phyloP scores from a whole-genome alignment of 176 grass and related monocot genomes.

The Cocos nucifera region DNA sequence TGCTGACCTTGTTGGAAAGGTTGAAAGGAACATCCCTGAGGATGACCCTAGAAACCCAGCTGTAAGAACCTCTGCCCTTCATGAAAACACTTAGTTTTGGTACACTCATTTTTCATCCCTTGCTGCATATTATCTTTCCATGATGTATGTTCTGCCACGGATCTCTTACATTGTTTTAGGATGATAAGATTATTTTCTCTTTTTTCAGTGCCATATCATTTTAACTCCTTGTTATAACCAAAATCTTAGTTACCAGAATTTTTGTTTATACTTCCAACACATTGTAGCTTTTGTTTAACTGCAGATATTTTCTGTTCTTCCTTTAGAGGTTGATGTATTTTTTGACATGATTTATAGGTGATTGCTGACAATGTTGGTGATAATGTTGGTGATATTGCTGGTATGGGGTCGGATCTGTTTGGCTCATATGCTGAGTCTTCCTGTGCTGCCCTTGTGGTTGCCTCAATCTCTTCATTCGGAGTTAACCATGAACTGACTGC shows the following conservation, averaged over 20 bases:
- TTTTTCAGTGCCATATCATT: no score
- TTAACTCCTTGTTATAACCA: no score
- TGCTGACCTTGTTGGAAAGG: slow-evolving; percentile 86
- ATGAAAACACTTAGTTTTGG: no score
- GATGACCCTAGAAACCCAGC: slow-evolving; percentile 95
- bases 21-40: slow-evolving; percentile 89
- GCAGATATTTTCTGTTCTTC: no score
- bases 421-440: slow-evolving; percentile 92
- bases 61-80: slow-evolving; percentile 35
- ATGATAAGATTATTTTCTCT: no score
- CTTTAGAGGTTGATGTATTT: no score
- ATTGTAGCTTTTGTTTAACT: not conserved
- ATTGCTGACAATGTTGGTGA: slow-evolving; percentile 98
- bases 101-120: no score
- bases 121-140: no score
- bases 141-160: no score
- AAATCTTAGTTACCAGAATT: no score
- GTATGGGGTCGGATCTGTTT: slow-evolving; percentile 95
- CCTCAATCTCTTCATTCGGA: slow-evolving; percentile 93
- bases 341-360: slow-evolving; percentile 34
- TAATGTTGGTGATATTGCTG: slow-evolving; percentile 94
- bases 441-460: slow-evolving; percentile 80
- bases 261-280: not conserved
- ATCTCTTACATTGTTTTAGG: no score
- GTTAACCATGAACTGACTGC: slow-evolving; percentile 75